Evolutionary conservation across 2,329 filamentous ascomycete genomes (phyloP).

Genomic region (Albophoma yamanashiensis): DNA sequence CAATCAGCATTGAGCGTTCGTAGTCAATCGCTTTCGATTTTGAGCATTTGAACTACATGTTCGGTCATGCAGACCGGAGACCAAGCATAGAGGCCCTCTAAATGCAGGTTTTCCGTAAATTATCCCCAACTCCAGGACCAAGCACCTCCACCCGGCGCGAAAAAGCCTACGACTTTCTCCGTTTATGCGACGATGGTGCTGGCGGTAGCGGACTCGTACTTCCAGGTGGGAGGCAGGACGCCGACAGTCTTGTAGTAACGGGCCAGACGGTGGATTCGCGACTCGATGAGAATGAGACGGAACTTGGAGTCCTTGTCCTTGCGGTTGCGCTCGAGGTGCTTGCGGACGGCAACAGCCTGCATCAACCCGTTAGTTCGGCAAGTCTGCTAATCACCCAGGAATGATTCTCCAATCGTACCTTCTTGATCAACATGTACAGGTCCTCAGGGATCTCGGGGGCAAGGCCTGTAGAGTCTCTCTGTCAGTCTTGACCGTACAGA

Average conservation of each 20-base stretch:
- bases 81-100: constrained; percentile 31
- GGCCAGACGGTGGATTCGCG: constrained; percentile 98
- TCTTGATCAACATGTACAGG: constrained; percentile 99
- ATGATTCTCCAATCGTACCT: constrained; percentile 46
- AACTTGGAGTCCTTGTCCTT: constrained; percentile 99
- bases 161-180: constrained; percentile 5
- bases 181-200: constrained; percentile 84
- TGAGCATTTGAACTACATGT: constrained; percentile 19
- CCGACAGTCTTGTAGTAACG: constrained; percentile 98
- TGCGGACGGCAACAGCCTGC: constrained; percentile 93
- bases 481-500: constrained; percentile 90
- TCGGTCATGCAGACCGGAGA: constrained; percentile 22
- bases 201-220: constrained; percentile 96
- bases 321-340: constrained; percentile 99
- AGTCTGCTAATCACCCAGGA: neutral
- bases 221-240: constrained; percentile 85
- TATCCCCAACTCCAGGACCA: constrained; percentile 34
- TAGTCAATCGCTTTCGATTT: constrained; percentile 23
- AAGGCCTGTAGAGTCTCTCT: constrained; percentile 89
- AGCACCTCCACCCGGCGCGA: constrained; percentile 14
- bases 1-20: constrained; percentile 8
- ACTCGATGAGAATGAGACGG: constrained; percentile 99
- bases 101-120: constrained; percentile 31
- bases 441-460: constrained; percentile 98
- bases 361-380: constrained; percentile 13